These are phyloP conservation scores for Aspergillus leporis DNA, from an alignment of 495 filamentous ascomycete genomes.

Conservation along the genomic window DNA sequence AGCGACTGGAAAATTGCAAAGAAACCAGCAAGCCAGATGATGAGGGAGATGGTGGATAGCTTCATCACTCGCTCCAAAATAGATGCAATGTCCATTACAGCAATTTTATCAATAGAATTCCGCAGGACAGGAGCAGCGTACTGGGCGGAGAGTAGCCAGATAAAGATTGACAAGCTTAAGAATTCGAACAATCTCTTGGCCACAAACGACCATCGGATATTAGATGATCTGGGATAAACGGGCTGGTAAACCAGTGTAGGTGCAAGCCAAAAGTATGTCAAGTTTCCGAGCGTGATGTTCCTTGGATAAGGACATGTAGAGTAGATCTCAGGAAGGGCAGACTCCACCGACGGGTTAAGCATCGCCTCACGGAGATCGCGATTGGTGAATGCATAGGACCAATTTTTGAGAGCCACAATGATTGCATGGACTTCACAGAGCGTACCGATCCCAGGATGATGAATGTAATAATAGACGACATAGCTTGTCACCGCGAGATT, in stretches of 20 bases:
- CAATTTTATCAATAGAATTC: conserved; percentile 86
- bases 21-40: conserved; percentile 97
- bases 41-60: conserved; percentile 85
- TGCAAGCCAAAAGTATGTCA: conserved; percentile 95
- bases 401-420: conserved; percentile 93
- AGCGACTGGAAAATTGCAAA: conserved; percentile 91
- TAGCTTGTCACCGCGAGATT: conserved; percentile 78
- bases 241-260: conserved; percentile 97
- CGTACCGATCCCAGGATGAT: conserved; percentile 92
- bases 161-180: conserved; percentile 72
- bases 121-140: conserved; percentile 87
- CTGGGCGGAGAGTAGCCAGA: conserved; percentile 90
- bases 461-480: conserved; percentile 83
- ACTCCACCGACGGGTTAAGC: conserved; percentile 60
- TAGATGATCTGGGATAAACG: conserved; percentile 79
- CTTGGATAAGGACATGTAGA: conserved; percentile 78
- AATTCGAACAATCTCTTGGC: conserved; percentile 78
- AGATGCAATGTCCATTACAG: conserved; percentile 72
- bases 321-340: conserved; percentile 77
- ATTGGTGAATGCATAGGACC: conserved; percentile 95
- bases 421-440: conserved; percentile 88
- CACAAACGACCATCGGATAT: conserved; percentile 84
- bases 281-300: conserved; percentile 84
- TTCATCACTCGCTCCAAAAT: conserved; percentile 92
- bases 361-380: conserved; percentile 89